Percentiles rank a stretch among this genome's conserved stretches.
Evolutionary conservation across 257 asterid species (phyloP).

Genomic region (Mitragyna speciosa): DNA sequence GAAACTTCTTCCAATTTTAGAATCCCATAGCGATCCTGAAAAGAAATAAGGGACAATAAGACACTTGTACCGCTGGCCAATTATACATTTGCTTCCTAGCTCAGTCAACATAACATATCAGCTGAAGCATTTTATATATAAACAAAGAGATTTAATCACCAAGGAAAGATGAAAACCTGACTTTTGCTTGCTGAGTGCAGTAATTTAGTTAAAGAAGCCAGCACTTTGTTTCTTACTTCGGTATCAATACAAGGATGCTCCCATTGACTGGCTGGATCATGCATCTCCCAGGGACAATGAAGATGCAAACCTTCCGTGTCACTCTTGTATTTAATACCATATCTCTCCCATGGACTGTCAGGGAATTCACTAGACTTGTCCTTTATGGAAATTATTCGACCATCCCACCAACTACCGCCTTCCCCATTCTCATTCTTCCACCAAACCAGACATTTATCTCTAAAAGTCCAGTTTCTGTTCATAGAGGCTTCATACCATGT

Average conservation of each 20-base stretch:
- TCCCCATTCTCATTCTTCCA: slow-evolving; percentile 63
- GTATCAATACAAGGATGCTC: slow-evolving; percentile 55
- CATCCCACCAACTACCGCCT: slow-evolving; percentile 88
- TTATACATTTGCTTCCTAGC: background rate
- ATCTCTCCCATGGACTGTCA: slow-evolving; percentile 94
- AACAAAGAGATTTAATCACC: background rate
- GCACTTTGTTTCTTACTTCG: slow-evolving; percentile 40
- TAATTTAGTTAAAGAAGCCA: slow-evolving; percentile 51
- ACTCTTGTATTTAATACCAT: slow-evolving; percentile 46
- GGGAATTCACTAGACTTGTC: slow-evolving; percentile 63
- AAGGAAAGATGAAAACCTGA: background rate
- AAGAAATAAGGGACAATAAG: slow-evolving; percentile 26
- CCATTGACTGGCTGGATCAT: slow-evolving; percentile 52
- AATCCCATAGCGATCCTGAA: slow-evolving; percentile 69
- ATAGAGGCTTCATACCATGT: slow-evolving; percentile 67
- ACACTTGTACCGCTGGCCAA: slow-evolving; percentile 1
- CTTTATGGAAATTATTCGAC: slow-evolving; percentile 52
- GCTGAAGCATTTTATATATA: background rate
- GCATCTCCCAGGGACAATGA: slow-evolving; percentile 96
- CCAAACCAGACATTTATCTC: slow-evolving; percentile 83
- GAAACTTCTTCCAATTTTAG: slow-evolving; percentile 67
- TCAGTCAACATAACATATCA: background rate
- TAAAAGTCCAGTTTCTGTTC: slow-evolving; percentile 55
- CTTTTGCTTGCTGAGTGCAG: slow-evolving; percentile 51
- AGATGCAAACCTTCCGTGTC: slow-evolving; percentile 32